Evolutionary conservation across 331 rosid genomes (phyloP).

Genomic region (Quercus phellos): DNA sequence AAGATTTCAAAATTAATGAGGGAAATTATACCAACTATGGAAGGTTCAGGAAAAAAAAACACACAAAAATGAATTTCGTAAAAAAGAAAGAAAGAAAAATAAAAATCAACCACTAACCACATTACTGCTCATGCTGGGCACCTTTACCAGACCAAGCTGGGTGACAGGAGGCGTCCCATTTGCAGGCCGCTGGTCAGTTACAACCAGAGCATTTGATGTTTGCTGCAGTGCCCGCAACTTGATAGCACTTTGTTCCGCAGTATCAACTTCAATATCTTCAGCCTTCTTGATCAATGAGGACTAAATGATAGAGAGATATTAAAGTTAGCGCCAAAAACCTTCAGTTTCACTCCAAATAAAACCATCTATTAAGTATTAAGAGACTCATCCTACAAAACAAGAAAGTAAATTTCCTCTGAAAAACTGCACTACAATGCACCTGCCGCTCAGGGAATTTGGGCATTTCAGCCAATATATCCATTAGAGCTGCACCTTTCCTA

Average conservation of each 20-base stretch:
- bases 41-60: background rate
- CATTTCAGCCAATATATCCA: constrained; percentile 95
- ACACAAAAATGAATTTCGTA: background rate
- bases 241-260: constrained; percentile 95
- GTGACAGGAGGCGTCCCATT: constrained; percentile 58
- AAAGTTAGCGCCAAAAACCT: constrained; percentile 11
- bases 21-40: background rate
- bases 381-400: constrained; percentile 15
- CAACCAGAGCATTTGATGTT: constrained; percentile 86
- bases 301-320: constrained; percentile 39
- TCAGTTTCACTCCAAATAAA: background rate
- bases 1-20: background rate
- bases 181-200: constrained; percentile 65
- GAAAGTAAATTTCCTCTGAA: constrained; percentile 19
- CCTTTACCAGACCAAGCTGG: constrained; percentile 76
- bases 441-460: constrained; percentile 99
- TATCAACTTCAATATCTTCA: constrained; percentile 85
- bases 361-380: constrained; percentile 16
- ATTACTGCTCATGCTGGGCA: constrained; percentile 57
- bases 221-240: constrained; percentile 87
- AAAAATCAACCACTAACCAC: constrained; percentile 44
- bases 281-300: constrained; percentile 92
- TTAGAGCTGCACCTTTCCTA: constrained; percentile 79
- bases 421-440: constrained; percentile 44
- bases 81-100: no score